Percentiles rank a stretch among this genome's conserved stretches.
Conservation (phyloP, 495 filamentous ascomycete genomes). For the Penicillium turbatum region DNA sequence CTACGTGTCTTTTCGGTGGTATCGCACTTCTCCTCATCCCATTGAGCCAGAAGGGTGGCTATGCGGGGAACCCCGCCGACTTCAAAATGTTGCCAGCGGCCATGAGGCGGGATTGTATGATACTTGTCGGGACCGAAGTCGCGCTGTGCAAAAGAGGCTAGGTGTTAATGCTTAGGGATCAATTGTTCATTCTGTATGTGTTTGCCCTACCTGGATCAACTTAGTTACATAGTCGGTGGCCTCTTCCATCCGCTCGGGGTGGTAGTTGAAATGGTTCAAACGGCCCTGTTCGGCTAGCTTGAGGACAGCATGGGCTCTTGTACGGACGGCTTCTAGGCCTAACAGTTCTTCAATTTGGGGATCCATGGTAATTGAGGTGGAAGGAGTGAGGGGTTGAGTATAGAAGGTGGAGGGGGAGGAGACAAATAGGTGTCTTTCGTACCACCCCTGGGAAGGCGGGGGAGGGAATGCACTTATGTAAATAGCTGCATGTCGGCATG, state of each 20-base stretch:
- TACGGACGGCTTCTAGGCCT: constrained; percentile 37
- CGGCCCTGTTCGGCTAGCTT: constrained; percentile 27
- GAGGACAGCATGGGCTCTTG: constrained; percentile 30
- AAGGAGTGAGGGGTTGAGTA: not conserved
- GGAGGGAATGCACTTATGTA: constrained; percentile 4
- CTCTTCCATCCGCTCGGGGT: constrained; percentile 23
- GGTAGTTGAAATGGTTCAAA: constrained; percentile 35
- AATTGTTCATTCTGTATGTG: not conserved
- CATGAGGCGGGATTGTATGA: constrained; percentile 62
- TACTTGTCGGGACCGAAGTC: constrained; percentile 53
- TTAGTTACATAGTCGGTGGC: constrained; percentile 31
- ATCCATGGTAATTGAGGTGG: constrained; percentile 1
- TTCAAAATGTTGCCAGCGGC: constrained; percentile 87
- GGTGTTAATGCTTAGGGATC: not conserved
- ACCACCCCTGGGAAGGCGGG: not conserved
- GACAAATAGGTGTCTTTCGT: not conserved
- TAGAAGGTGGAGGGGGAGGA: not conserved
- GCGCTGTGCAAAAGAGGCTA: constrained; percentile 28
- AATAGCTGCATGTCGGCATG: not conserved
- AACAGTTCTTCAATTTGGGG: constrained; percentile 29
- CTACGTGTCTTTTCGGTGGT: constrained; percentile 68
- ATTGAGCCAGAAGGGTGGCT: constrained; percentile 64
- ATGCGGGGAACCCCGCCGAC: constrained; percentile 76
- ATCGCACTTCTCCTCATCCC: constrained; percentile 57
- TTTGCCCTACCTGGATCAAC: constrained; percentile 29